Percentiles rank a stretch among this genome's conserved stretches.
These are phyloP conservation scores for Sugiyamaella japonica DNA, from an alignment of 1,139 yeast species.

Conservation along the genomic window DNA sequence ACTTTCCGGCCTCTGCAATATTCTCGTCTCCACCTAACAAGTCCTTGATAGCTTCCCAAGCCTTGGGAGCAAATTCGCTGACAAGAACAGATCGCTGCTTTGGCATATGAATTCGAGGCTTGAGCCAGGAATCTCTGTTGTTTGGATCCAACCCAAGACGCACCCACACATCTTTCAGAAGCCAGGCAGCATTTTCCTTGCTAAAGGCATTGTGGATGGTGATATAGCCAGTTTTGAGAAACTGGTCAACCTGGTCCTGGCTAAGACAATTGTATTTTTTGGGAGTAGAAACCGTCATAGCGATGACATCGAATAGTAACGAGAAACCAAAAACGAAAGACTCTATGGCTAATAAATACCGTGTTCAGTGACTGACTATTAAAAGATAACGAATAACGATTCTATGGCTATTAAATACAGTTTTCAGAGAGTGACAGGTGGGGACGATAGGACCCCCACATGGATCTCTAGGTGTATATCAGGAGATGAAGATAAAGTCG, in stretches of 20 bases:
- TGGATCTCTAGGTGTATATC: too few species aligned
- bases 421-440: too few species aligned
- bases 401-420: too few species aligned
- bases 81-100: conserved; percentile 18
- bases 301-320: background rate
- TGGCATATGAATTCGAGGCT: conserved; percentile 15
- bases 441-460: too few species aligned
- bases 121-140: conserved; percentile 17
- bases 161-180: conserved; percentile 20
- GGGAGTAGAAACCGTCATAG: conserved; percentile 2
- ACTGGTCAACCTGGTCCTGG: conserved; percentile 16
- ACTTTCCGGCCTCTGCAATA: conserved; percentile 16
- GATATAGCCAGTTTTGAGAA: conserved; percentile 19
- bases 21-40: conserved; percentile 20
- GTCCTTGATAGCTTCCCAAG: conserved; percentile 22
- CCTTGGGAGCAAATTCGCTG: conserved; percentile 21
- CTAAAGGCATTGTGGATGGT: conserved; percentile 15
- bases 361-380: too few species aligned
- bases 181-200: conserved; percentile 17
- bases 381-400: too few species aligned
- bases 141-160: conserved; percentile 20
- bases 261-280: conserved; percentile 11
- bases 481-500: too few species aligned
- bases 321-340: too few species aligned
- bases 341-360: too few species aligned